Evolutionary conservation across 2,329 filamentous ascomycete species (phyloP), one percentile per base, ranked within the genome.

Genomic region (Teratosphaeriaceae sp.): DNA sequence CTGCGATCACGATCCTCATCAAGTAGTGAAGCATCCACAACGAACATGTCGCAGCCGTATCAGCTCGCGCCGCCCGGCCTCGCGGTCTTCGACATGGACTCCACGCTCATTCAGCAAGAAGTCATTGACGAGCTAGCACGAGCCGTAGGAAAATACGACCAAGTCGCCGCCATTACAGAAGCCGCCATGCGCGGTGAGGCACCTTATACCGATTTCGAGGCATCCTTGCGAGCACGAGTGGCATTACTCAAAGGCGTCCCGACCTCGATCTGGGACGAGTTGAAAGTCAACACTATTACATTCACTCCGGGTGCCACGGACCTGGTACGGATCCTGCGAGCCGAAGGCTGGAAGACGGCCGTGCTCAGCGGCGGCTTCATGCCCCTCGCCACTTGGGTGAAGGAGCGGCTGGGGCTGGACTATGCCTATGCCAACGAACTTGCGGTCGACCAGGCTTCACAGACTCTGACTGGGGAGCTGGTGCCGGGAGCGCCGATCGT

Each of bases 51-150:
- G n/a, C n/a, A n/a, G n/a, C n/a, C n/a, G n/a, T n/a, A n/a, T n/a
- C n/a, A n/a, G n/a, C n/a, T n/a, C 40, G 42, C 42, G 29, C 39
- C 40, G 1, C 55, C 60, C 5, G 79, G 90, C 7, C 73, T 97
- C 9, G 88, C 90, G 3, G 87, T 96, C 23, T 98, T 98, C 60
- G 92, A 98, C 65, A 98, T 98, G 92, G 92, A 98, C 69, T 92
- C 85, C 65, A 98, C 92, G 0, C 76, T 98, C 47, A 97, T 98
- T 62, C 85, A 90, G 42, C 89, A 98, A 65, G 92, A 98, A 69
- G 89, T 96, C 47, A 97, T 98, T 61, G 92, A 98, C 65, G 82
- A 97, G 57, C 82, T 98, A 44, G 92, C 92, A 3, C 81, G 84
- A 42, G 84, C 84, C 27, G 79, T 95, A 2, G 86, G 88, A 40